Base-by-base conservation (phyloP, 2,329 filamentous ascomycete genomes). In the Venturia carpophila region DNA sequence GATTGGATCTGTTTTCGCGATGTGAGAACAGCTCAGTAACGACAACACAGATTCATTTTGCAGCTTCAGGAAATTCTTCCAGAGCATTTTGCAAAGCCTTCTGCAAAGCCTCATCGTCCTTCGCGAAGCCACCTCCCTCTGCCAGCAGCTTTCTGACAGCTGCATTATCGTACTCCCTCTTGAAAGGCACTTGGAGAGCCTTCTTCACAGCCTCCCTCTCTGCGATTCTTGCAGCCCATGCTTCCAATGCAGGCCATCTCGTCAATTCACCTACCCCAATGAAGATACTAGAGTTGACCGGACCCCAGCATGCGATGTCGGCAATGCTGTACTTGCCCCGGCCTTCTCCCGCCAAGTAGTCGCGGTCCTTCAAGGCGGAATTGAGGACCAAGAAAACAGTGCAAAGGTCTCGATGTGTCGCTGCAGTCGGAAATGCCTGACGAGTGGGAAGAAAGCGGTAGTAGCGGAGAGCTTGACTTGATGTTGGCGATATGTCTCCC, bases 361-460 rank as follows among this genome's bases (percentile, higher is more conserved):
- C 80, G 68, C 81, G 81, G 17, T 82, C 82, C 0, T 75, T 78
- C 1, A 83, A 73, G 17, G 78, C 80, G 63, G 83, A 80, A 66
- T 83, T 81, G 15, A 83, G 75, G 21, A 84, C 82, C 62, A 79
- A 80, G 68, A 76, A 83, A 13, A 83, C 78, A 5, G 81, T 78
- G 2, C 82, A 73, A 1, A 78, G 80, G 69, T 83, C 81, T 63
- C 82, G 83, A 55, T 73, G 74, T 76, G 80, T 84, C 37, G 80
- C 77, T 30, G 78, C 45, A 27, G 67, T 67, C 5, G 64, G 45
- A 43, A 64, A 56, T 11, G 27, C 37, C 43, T 64, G 47, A 24
- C 52, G 37, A 11, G 24, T 60, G 34, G 56, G 41, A 13, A 47
- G 43, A 34, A 39, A 30, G 21, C 64, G 41, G 42, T 39, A 49